These are phyloP conservation scores for Elymus sibiricus DNA, from an alignment of 176 grass and related monocot genomes.

Conservation along the genomic window DNA sequence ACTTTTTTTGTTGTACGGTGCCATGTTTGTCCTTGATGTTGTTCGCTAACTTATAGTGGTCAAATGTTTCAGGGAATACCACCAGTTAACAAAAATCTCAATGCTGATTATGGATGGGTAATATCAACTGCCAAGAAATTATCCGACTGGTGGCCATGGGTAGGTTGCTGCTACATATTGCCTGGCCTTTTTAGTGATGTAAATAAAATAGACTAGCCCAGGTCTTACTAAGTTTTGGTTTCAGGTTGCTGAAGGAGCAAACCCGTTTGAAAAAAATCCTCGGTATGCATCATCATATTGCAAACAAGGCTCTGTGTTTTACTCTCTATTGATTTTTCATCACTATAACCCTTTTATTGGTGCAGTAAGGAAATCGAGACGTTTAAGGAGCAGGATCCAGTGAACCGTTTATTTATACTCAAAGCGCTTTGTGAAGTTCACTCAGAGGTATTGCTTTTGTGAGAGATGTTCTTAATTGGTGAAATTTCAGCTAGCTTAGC, in stretches of 20 bases:
- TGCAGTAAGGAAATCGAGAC: slow-evolving; percentile 64
- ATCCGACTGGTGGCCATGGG: slow-evolving; percentile 86
- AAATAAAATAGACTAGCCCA: neutral
- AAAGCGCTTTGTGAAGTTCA: slow-evolving; percentile 95
- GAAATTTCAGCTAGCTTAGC: slow-evolving; percentile 15
- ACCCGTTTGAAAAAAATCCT: slow-evolving; percentile 56
- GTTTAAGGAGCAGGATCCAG: slow-evolving; percentile 67
- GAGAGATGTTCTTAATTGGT: neutral
- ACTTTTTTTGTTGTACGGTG: neutral
- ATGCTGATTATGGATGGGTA: slow-evolving; percentile 66
- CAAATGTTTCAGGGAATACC: slow-evolving; percentile 82
- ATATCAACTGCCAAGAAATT: slow-evolving; percentile 66
- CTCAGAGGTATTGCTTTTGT: slow-evolving; percentile 51
- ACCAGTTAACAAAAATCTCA: slow-evolving; percentile 50
- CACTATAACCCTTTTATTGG: slow-evolving; percentile 1
- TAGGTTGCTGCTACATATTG: slow-evolving; percentile 28
- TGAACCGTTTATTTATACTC: slow-evolving; percentile 66
- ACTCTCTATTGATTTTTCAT: neutral
- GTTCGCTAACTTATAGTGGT: slow-evolving; percentile 9
- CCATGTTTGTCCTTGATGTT: neutral
- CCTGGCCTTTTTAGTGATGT: neutral
- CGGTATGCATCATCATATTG: slow-evolving; percentile 48
- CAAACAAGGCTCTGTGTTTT: neutral
- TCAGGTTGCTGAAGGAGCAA: slow-evolving; percentile 83
- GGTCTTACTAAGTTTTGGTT: slow-evolving; percentile 20